Conservation (phyloP, 2,329 filamentous ascomycete species). For the Trichoderma atroviride region DNA sequence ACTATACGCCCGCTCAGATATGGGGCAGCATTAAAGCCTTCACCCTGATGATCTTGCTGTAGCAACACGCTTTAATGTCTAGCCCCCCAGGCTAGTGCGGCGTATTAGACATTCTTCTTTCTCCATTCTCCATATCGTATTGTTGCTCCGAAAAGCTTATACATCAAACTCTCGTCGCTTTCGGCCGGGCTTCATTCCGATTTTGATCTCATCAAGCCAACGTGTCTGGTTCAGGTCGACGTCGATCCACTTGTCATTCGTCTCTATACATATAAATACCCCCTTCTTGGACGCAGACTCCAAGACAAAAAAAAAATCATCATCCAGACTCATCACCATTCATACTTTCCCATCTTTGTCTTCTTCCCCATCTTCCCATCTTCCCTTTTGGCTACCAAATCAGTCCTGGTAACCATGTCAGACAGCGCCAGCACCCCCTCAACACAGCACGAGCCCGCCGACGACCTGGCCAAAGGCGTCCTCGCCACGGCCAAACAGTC, state of each 20-base stretch:
- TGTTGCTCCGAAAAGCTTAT: not conserved
- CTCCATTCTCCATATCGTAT: not conserved
- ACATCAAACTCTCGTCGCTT: conserved; percentile 14
- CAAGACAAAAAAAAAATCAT: not conserved
- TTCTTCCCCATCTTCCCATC: not conserved
- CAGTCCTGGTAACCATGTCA: not conserved
- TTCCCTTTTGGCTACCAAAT: not conserved
- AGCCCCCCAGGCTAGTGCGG: not conserved
- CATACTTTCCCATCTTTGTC: not conserved
- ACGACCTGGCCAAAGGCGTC: conserved; percentile 68
- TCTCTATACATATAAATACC: not conserved
- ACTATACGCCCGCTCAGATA: not conserved
- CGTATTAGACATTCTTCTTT: not conserved
- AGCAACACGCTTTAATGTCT: not conserved
- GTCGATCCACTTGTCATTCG: not conserved
- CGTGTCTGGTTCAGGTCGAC: not conserved
- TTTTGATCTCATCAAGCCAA: not conserved
- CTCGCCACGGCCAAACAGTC: conserved; percentile 66
- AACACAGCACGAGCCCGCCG: conserved; percentile 54
- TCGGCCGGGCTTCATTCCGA: not conserved
- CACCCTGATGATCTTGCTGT: conserved; percentile 4
- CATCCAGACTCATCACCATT: not conserved
- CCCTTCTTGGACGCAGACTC: not conserved
- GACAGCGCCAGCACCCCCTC: not conserved
- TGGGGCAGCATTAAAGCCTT: not conserved